These are phyloP conservation scores for Exidia glandulosa DNA, from an alignment of 768 basidiomycete species.

Conservation along the genomic window DNA sequence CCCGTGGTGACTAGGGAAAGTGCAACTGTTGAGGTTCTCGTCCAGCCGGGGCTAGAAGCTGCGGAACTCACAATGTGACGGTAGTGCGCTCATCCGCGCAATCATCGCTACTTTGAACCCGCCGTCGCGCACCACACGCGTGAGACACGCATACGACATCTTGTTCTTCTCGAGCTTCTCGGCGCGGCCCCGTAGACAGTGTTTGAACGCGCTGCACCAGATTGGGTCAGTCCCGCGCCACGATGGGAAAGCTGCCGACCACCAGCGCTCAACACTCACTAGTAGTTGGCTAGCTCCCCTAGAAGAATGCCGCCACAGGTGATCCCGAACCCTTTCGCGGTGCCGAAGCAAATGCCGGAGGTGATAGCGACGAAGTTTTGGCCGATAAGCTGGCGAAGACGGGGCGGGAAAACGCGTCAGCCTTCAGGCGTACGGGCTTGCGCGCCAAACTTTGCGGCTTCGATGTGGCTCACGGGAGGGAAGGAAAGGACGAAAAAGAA, in stretches of 20 bases:
- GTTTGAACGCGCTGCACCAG: conserved; percentile 61
- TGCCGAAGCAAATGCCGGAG: conserved; percentile 84
- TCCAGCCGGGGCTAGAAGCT: not conserved
- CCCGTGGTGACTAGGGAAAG: conserved; percentile 10
- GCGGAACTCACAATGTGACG: not conserved
- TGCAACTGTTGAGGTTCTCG: not conserved
- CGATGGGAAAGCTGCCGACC: not conserved
- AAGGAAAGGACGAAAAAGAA: conserved; percentile 46
- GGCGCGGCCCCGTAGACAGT: conserved; percentile 61
- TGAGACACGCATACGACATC: conserved; percentile 46
- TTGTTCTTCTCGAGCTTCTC: conserved; percentile 56
- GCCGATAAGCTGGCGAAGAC: conserved; percentile 54
- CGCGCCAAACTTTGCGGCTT: not conserved
- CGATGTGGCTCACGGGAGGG: conserved; percentile 57
- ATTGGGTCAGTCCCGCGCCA: not conserved
- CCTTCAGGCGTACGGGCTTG: not conserved
- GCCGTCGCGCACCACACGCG: conserved; percentile 64
- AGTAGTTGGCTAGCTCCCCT: conserved; percentile 81
- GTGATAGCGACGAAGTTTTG: conserved; percentile 85
- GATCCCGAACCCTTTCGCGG: conserved; percentile 80
- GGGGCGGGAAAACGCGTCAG: not conserved
- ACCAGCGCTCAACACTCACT: conserved; percentile 35
- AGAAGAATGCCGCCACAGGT: conserved; percentile 55
- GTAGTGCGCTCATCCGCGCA: conserved; percentile 2
- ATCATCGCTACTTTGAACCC: conserved; percentile 48